Evolutionary conservation across 129 eudicot genomes (phyloP), one percentile per base, ranked within the genome.

Genomic region (Helianthus annuus): DNA sequence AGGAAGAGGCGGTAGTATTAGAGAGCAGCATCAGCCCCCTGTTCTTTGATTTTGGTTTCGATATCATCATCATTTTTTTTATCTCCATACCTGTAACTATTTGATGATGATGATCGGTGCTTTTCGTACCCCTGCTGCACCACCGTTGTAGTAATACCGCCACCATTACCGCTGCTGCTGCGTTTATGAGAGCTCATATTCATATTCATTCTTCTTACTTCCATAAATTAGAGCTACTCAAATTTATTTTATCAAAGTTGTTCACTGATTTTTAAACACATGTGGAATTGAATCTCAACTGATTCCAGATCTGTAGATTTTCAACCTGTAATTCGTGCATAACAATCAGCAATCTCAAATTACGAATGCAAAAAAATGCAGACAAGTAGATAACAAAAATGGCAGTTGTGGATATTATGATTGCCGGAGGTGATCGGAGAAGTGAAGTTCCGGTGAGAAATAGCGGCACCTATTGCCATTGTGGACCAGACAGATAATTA

Each of bases 401-500:
- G 58, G 68, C 67, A 36, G 46, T 4, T 22, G 7, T 58, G 45
- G 12, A 38, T 38, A 38, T n/a, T 59, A 51, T 61, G 24, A 5
- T 70, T 79, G 88, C 95, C 98, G 42, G 95, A 82, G 69, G 78
- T 69, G 66, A 82, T 72, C 61, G 85, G 87, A 40, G 88, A n/a
- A n/a, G n/a, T 82, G 55, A 92, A 89, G 69, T 82, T 87, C 88
- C 96, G 94, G 86, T 73, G 75, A 59, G 91, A 89, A 70, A 87
- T 78, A 68, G 85, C 88, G 54, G 88, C 85, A 22, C 98, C 95
- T 73, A 89, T 86, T 14, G 90, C 91, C 87, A 89, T 89, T 38
- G 63, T 42, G 44, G 2, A 57, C 81, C 49, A 51, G 71, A 53
- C 22, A 19, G 22, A 19, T 71, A 79, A 12, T 52, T 63, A 22